These are phyloP conservation scores for Aspergillus ellipticus DNA, from an alignment of 495 filamentous ascomycete genomes.

Conservation along the genomic window DNA sequence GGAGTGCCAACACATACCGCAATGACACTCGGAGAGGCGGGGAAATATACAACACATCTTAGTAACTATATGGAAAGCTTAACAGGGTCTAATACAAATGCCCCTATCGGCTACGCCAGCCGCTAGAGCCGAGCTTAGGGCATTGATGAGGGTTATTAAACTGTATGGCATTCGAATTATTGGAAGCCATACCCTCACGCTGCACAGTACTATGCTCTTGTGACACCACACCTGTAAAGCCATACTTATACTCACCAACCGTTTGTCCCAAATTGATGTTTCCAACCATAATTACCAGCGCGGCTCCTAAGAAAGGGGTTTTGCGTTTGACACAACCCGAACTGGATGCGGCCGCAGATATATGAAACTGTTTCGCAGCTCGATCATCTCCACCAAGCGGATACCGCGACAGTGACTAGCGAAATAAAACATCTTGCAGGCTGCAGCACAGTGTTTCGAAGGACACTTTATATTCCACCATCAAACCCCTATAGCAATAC, in stretches of 20 bases:
- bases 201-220: constrained; percentile 1
- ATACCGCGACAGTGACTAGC: background rate
- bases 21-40: background rate
- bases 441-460: background rate
- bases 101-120: background rate
- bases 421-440: background rate
- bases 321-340: background rate
- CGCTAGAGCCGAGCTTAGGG: background rate
- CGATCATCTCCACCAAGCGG: background rate
- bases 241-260: background rate
- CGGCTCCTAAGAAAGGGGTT: background rate
- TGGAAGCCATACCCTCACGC: too few relatives aligned
- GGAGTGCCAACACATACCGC: background rate
- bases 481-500: background rate
- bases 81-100: constrained; percentile 1
- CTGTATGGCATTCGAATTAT: background rate
- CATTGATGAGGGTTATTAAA: background rate
- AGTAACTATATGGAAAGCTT: background rate
- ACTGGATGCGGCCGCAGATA: background rate
- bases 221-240: background rate
- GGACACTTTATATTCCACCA: background rate
- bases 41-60: background rate
- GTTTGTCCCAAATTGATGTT: background rate
- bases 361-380: background rate
- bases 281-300: background rate